Evolutionary conservation across 2,329 filamentous ascomycete genomes (phyloP), one percentile per base, ranked within the genome.

Genomic region (Fusarium sp.): DNA sequence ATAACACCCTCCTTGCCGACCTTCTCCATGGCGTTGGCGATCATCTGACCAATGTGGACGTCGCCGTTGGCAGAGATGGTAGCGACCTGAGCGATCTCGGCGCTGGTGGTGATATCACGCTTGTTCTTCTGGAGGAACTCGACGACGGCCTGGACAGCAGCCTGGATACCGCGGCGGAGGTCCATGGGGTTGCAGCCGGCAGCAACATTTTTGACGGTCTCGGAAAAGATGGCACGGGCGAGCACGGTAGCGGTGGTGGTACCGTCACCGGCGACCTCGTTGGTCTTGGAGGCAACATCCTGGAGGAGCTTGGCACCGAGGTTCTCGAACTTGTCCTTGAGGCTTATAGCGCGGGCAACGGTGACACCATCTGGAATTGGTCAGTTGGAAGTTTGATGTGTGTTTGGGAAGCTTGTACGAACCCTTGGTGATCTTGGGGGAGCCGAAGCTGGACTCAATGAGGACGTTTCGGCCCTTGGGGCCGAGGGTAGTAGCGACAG

Each of bases 131-230:
- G 92, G 75, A 99, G 88, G 84, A 90, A 99, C 77, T 97, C 89
- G 75, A 99, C 94, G 58, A 97, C 96, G 65, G 94, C 90, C 71
- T 97, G 93, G 70, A 99, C 96, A 62, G 95, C 95, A 73, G 94
- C 92, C 86, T 99, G 96, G 77, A 96, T 98, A 82, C 96, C 96
- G 76, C 96, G 91, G 81, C 96, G 91, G 77, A 99, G 88, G 79
- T 99, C 96, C 96, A 99, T 98, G 73, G 96, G 96, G 87, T 99
- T 99, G 91, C 96, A 99, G 78, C 96, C 96, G 69, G 96, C 96
- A 72, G 96, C 96, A 71, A 99, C 96, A 81, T 99, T 99, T 91
- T 99, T 99, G 80, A 98, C 96, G 56, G 95, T 98, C 88, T 99
- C 96, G 82, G 96, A 97, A 89, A 99, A 99, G 84, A 99, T 99